phyloP scores from a whole-genome alignment of 352 stramenopile species.

The Pythium monospermum region DNA sequence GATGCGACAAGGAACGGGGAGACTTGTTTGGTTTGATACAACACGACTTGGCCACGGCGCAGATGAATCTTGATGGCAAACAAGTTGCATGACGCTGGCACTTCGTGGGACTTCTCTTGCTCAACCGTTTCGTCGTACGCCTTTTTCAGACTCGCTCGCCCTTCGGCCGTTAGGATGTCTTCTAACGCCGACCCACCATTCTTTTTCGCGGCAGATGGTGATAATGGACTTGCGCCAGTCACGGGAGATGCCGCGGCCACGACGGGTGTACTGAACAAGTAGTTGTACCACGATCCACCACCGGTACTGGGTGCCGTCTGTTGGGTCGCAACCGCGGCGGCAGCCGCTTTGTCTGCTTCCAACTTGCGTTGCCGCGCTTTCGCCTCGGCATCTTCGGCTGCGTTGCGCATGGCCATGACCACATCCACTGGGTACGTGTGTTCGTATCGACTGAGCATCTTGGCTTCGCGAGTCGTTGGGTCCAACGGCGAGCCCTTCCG shows the following conservation, averaged over 20 bases:
- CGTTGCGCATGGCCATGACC: slow-evolving; percentile 52
- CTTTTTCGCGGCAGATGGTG: slow-evolving; percentile 3
- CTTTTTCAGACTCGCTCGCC: slow-evolving; percentile 58
- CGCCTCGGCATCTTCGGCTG: slow-evolving; percentile 49
- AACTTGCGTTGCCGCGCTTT: slow-evolving; percentile 20
- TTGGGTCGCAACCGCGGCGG: slow-evolving; percentile 17
- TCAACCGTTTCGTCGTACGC: slow-evolving; percentile 68
- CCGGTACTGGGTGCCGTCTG: slow-evolving; percentile 12
- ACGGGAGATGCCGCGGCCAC: slow-evolving; percentile 6
- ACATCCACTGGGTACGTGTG: slow-evolving; percentile 64
- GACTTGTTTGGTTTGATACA: slow-evolving; percentile 47
- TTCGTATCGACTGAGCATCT: slow-evolving; percentile 48
- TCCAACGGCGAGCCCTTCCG: slow-evolving; percentile 36
- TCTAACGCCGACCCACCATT: slow-evolving; percentile 20
- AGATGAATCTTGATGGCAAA: slow-evolving; percentile 65
- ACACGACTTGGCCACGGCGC: slow-evolving; percentile 37
- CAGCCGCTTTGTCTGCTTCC: slow-evolving; percentile 25
- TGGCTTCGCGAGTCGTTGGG: slow-evolving; percentile 32
- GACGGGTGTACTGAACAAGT: slow-evolving; percentile 71
- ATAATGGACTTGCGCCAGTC: slow-evolving; percentile 7
- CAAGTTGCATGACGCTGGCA: slow-evolving; percentile 64
- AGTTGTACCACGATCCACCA: slow-evolving; percentile 69
- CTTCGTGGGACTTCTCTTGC: slow-evolving; percentile 37
- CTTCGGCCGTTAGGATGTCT: slow-evolving; percentile 55
- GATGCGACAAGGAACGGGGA: slow-evolving; percentile 42